Evolutionary conservation across 192 early-diverging fungal species (phyloP).

Genomic region (Backusella tuberculispora): DNA sequence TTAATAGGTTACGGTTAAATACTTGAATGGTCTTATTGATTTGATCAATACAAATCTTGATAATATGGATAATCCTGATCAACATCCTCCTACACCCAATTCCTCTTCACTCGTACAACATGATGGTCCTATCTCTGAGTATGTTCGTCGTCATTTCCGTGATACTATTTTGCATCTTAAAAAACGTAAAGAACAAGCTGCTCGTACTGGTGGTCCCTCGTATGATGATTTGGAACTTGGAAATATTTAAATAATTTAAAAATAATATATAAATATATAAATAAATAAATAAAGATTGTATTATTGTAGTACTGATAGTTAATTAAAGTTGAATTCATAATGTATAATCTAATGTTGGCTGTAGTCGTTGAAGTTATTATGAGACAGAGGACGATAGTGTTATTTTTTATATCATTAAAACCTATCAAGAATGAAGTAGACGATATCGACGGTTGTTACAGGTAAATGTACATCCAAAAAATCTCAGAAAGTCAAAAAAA

Average conservation of each 20-base stretch:
- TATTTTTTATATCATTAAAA: no score
- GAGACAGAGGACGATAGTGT: no score
- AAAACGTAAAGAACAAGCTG: constrained; percentile 32
- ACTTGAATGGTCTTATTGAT: constrained; percentile 93
- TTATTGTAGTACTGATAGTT: not conserved
- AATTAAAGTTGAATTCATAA: no score
- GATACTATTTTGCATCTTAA: constrained; percentile 70
- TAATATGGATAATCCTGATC: constrained; percentile 76
- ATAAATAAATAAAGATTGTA: constrained; percentile 5
- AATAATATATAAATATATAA: not conserved
- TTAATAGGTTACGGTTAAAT: constrained; percentile 83
- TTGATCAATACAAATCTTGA: constrained; percentile 86
- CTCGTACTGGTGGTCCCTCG: not conserved
- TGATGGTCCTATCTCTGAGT: constrained; percentile 62
- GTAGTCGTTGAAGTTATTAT: no score
- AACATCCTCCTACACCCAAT: constrained; percentile 61
- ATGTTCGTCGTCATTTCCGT: constrained; percentile 72
- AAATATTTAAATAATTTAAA: not conserved
- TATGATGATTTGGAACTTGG: constrained; percentile 21
- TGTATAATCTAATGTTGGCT: no score
- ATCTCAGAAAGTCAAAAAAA: no score
- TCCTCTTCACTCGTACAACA: constrained; percentile 66
- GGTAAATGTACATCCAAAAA: no score
- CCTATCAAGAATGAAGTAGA: no score
- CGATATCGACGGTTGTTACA: no score